Evolutionary conservation across 2,329 filamentous ascomycete species (phyloP), one percentile per base, ranked within the genome.

Genomic region (Ploettnerulaceae sp.): DNA sequence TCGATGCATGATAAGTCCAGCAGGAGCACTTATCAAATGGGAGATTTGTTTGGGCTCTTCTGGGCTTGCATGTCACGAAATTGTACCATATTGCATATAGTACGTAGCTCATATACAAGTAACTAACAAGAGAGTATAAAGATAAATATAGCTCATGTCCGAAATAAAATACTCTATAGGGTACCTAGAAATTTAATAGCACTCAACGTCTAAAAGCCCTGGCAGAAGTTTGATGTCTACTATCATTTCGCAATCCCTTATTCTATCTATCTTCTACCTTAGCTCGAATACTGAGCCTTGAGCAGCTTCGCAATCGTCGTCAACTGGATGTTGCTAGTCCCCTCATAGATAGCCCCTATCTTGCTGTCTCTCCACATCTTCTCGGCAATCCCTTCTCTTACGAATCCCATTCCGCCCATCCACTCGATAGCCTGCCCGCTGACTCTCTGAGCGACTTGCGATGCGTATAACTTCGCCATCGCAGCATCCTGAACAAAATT

Each of bases 391-490:
- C 93, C 93, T 68, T 98, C 93, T 34, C 93, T 76, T 12, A 98
- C 93, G 61, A 98, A 98, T 35, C 93, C 93, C 93, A 98, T 97
- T 33, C 93, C 93, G 37, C 93, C 93, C 91, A 97, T 97, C 93
- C 93, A 98, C 71, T 98, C 93, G 21, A 98, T 81, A 0, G 91
- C 93, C 38, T 86, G 77, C 5, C 90, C 82, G 45, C 84, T 86
- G 15, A 98, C 91, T 45, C 81, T 82, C 15, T 87, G 86, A 0
- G 93, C 93, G 24, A 98, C 89, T 70, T 98, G 93, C 4, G 87
- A 93, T 2, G 93, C 82, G 66, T 86, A 95, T 45, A 98, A 76
- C 75, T 98, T 98, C 44, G 93, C 93, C 93, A 98, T 98, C 59
- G 93, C 93, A 7, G 93, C 93, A 63, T 98, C 93, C 66, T 79